phyloP scores from a whole-genome alignment of 228 moss, liverwort and hornwort species.

The Sphagnum magellanicum region DNA sequence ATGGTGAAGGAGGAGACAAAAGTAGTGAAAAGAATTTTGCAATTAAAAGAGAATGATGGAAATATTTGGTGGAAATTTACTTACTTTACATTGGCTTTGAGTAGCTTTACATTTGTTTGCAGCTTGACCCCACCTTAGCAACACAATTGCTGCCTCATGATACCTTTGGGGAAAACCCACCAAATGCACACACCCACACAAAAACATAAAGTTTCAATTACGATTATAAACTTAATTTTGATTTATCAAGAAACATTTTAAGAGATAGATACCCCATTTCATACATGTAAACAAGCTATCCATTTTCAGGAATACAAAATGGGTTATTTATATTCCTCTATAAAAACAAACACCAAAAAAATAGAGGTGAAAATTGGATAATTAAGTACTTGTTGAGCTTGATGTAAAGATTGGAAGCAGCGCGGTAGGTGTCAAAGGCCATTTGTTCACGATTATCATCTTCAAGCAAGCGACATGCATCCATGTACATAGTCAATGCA shows the following conservation, averaged over 20 bases:
- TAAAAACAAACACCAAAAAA: background rate
- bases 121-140: slow-evolving; percentile 59
- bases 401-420: slow-evolving; percentile 44
- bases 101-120: slow-evolving; percentile 56
- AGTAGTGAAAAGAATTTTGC: background rate
- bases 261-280: background rate
- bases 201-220: too few relatives aligned
- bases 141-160: slow-evolving; percentile 47
- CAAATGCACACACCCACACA: too few relatives aligned
- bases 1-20: too few relatives aligned
- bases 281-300: background rate
- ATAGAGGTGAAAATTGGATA: background rate
- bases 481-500: slow-evolving; percentile 51
- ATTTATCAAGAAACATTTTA: background rate
- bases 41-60: background rate
- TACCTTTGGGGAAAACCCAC: slow-evolving; percentile 11
- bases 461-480: slow-evolving; percentile 49
- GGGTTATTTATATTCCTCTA: background rate
- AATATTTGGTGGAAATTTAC: background rate
- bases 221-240: background rate
- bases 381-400: slow-evolving; percentile 34
- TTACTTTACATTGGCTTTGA: slow-evolving; percentile 64
- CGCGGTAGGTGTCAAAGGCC: slow-evolving; percentile 63
- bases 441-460: slow-evolving; percentile 59
- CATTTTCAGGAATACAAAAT: background rate